Evolutionary conservation across 208 protist genomes (phyloP), one percentile per base, ranked within the genome.

Genomic region (Crithidia sp.): DNA sequence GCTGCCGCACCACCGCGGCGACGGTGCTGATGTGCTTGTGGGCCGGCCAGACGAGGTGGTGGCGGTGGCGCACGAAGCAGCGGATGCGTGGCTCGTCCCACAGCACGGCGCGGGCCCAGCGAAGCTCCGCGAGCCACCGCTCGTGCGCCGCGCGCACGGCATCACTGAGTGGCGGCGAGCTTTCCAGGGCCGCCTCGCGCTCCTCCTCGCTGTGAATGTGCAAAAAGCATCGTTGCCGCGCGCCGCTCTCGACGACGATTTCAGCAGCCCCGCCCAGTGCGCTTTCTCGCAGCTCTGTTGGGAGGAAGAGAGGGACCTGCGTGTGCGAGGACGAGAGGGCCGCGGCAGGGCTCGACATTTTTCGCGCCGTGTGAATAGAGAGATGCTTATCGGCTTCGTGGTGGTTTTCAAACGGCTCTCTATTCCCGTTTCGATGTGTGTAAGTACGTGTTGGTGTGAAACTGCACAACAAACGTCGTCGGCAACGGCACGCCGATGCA

Each of bases 121-220:
- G 75, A 39, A 94, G 74, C n/a, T 91, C 78, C 16, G 73, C 57
- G 5, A 91, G 59, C 17, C 74, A 61, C n/a, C 19, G 60, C 67
- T 74, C 62, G 50, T 95, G 83, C 5, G 77, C 70, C 3, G 14
- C 0, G 0, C 59, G 68, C 49, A 81, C 63, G 0, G 59, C 55
- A 53, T 69, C 68, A 44, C 12, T 41, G 13, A 13, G 17, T 10
- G 60, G 62, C 13, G 37, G 45, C 0, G 49, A 39, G 16, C 50
- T 19, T 41, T 75, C 47, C 5, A 90, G 36, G 6, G 67, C 68
- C 5, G 88, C 72, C 43, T 60, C 40, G 4, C 92, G 87, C 66
- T 94, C 92, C 16, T 77, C 67, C 54, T 90, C 92, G 67, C 91
- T 88, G 58, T 83, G 71, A 49, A 96, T 67, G 65, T 86, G 82